phyloP scores from a whole-genome alignment of 2,329 filamentous ascomycete species.

The Bretziella fagacearum region DNA sequence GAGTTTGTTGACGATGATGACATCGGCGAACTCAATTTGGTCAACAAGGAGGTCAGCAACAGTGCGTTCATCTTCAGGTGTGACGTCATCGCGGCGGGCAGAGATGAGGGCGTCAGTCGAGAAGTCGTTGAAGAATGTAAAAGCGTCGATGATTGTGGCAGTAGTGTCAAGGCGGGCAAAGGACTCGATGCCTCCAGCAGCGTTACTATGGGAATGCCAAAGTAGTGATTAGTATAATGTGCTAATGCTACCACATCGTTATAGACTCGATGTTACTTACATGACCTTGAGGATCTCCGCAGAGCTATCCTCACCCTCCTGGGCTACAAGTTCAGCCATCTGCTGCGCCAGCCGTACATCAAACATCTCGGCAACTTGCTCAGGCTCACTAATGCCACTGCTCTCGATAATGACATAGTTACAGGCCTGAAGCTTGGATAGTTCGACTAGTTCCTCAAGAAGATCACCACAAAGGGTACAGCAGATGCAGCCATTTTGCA shows the following conservation, averaged over 20 bases:
- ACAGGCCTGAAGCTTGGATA: slow-evolving; percentile 39
- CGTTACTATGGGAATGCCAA: slow-evolving; percentile 22
- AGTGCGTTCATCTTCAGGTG: slow-evolving; percentile 52
- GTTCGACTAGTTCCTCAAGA: slow-evolving; percentile 48
- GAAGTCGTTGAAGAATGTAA: slow-evolving; percentile 56
- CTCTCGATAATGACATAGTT: slow-evolving; percentile 47
- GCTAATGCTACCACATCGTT: background rate
- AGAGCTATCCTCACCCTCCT: slow-evolving; percentile 23
- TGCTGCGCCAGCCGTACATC: slow-evolving; percentile 37
- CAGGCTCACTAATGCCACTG: slow-evolving; percentile 53
- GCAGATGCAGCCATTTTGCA: slow-evolving; percentile 62
- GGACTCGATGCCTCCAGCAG: slow-evolving; percentile 46
- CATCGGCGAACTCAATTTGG: slow-evolving; percentile 62
- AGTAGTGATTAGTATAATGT: background rate
- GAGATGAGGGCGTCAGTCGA: slow-evolving; percentile 52
- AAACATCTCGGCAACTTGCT: slow-evolving; percentile 60
- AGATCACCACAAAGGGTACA: slow-evolving; percentile 57
- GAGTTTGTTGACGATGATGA: slow-evolving; percentile 54
- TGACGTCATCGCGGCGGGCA: slow-evolving; percentile 43
- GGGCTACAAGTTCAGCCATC: slow-evolving; percentile 23
- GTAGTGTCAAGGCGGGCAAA: slow-evolving; percentile 53
- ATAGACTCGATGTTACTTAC: slow-evolving; percentile 17
- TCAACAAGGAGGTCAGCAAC: slow-evolving; percentile 63
- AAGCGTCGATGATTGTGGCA: slow-evolving; percentile 56
- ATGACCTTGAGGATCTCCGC: slow-evolving; percentile 23